Evolutionary conservation across 495 filamentous ascomycete genomes (phyloP), one percentile per base, ranked within the genome.

Genomic region (Neurospora intermedia): DNA sequence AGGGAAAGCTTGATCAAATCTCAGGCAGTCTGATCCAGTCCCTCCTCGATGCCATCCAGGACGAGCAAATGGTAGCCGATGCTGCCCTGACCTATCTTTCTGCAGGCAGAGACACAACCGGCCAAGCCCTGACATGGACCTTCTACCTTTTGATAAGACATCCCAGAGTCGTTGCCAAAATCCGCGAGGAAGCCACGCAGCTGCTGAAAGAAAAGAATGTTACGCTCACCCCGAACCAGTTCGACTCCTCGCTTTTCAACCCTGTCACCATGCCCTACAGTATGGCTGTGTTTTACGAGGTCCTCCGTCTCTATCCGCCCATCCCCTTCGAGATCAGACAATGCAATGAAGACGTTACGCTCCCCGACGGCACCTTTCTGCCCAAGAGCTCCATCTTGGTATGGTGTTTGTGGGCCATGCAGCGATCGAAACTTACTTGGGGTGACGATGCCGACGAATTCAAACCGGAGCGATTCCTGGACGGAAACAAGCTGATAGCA

Each of bases 301-400:
- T 82, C 13, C 78, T 90, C 0, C 83, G 88, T 0, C 76, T 89
- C 4, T 89, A 85, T 73, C 88, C 88, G 18, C 88, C 88, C 4
- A 87, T 90, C 45, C 88, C 88, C 6, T 87, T 89, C 70, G 88
- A 90, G 75, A 85, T 90, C 69, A 87, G 88, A 73, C 86, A 89
- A 76, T 84, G 82, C 77, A 83, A 83, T 20, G 75, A 82, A 69
- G 75, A 81, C 39, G 84, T 85, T 6, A 84, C 84, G 1, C 83
- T 90, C 23, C 88, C 88, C 0, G 88, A 90, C 74, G 86, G 87
- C 38, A 89, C 88, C 2, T 84, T 82, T 73, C 81, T 90, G 6
- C 88, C 88, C 0, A 78, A 80, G 69, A 77, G 79, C 27, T 80
- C 87, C 0, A 80, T 89, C 20, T 79, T 89, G 16, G 80, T 89